Evolutionary conservation across 2,329 filamentous ascomycete genomes (phyloP).

Genomic region (Aspergillus sp.): DNA sequence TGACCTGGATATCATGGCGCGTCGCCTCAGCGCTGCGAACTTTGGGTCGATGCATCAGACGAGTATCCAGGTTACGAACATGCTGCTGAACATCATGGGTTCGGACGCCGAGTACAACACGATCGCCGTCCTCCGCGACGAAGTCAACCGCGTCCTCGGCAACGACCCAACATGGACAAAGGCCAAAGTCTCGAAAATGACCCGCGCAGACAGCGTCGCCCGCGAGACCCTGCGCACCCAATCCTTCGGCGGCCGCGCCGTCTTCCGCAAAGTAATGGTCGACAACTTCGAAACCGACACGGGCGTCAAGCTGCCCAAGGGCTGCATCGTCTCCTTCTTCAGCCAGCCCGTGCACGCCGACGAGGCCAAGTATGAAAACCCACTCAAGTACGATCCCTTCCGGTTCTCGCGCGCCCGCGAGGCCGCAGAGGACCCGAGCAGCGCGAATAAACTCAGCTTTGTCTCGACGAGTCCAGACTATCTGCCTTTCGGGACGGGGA

Average conservation of each 20-base stretch:
- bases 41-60: slow-evolving; percentile 43
- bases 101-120: slow-evolving; percentile 46
- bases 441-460: slow-evolving; percentile 12
- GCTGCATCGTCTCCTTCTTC: slow-evolving; percentile 25
- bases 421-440: neutral
- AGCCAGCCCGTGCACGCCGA: slow-evolving; percentile 32
- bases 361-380: slow-evolving; percentile 37
- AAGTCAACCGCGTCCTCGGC: slow-evolving; percentile 37
- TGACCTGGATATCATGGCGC: slow-evolving; percentile 23
- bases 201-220: slow-evolving; percentile 47
- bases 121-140: slow-evolving; percentile 43
- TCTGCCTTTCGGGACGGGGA: slow-evolving; percentile 12
- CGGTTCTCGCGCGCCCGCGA: slow-evolving; percentile 41
- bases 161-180: slow-evolving; percentile 45
- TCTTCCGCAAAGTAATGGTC: slow-evolving; percentile 33
- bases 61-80: slow-evolving; percentile 46
- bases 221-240: slow-evolving; percentile 51
- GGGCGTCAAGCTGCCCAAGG: slow-evolving; percentile 20
- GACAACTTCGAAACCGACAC: slow-evolving; percentile 25
- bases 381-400: slow-evolving; percentile 48
- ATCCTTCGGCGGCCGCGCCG: slow-evolving; percentile 31
- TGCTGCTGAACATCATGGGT: slow-evolving; percentile 44
- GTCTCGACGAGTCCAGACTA: slow-evolving; percentile 17
- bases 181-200: slow-evolving; percentile 36
- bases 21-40: slow-evolving; percentile 27